A percentile compares a stretch with the other conserved stretches of the same genome.
These are phyloP conservation scores for Niebla homalea DNA, from an alignment of 495 filamentous ascomycete genomes.

Conservation along the genomic window DNA sequence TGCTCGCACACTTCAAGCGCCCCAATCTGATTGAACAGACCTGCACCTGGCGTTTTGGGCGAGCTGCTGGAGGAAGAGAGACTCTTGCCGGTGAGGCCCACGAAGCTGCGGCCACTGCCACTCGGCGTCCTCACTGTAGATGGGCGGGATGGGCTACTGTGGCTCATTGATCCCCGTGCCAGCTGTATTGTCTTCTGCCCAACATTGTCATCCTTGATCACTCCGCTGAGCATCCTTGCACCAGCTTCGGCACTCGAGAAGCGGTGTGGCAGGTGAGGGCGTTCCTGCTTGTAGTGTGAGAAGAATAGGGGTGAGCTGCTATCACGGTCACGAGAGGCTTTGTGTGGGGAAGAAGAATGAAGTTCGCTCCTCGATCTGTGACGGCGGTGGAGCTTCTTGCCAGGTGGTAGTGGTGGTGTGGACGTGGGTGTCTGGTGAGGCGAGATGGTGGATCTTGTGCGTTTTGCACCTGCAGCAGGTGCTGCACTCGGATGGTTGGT, in stretches of 20 bases:
- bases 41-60: neutral
- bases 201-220: constrained; percentile 32
- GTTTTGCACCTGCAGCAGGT: constrained; percentile 8
- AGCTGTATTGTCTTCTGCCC: constrained; percentile 49
- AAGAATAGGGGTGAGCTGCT: constrained; percentile 46
- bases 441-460: constrained; percentile 9
- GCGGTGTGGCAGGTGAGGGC: constrained; percentile 36
- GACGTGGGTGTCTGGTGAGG: constrained; percentile 5
- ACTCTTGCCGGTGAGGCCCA: constrained; percentile 1
- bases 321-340: constrained; percentile 2
- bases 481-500: neutral
- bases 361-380: constrained; percentile 8
- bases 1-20: constrained; percentile 52
- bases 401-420: constrained; percentile 10
- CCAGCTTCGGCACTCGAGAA: constrained; percentile 41
- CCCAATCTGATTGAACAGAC: constrained; percentile 42
- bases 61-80: neutral
- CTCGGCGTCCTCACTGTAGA: constrained; percentile 10
- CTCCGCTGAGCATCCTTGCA: constrained; percentile 46
- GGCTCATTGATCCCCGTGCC: constrained; percentile 42
- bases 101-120: constrained; percentile 7
- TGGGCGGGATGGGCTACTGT: constrained; percentile 31
- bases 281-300: constrained; percentile 32
- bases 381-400: constrained; percentile 12
- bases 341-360: constrained; percentile 3